Conservation (phyloP, 129 eudicot species). For the Tagetes patula region DNA sequence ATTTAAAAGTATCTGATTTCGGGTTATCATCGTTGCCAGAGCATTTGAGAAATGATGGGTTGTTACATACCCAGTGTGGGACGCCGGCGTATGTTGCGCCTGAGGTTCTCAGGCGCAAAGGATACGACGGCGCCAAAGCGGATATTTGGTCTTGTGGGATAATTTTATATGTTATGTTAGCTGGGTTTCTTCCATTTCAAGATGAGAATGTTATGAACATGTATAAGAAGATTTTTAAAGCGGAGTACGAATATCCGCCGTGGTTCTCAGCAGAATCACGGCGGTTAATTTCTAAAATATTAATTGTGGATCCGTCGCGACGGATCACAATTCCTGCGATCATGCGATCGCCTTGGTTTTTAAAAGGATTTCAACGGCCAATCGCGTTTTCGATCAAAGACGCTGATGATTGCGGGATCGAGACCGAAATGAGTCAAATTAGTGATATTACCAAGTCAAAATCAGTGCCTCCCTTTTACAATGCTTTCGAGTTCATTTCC, state of each 20-base stretch:
- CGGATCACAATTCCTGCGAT: constrained; percentile 61
- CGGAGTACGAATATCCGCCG: constrained; percentile 67
- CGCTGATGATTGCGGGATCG: constrained; percentile 15
- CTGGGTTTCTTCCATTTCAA: constrained; percentile 80
- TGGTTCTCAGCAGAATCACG: constrained; percentile 69
- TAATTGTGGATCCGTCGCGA: constrained; percentile 61
- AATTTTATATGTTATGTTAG: constrained; percentile 60
- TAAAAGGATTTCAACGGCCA: constrained; percentile 49
- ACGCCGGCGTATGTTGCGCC: constrained; percentile 96
- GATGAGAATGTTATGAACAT: constrained; percentile 75
- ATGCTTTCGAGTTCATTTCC: constrained; percentile 89
- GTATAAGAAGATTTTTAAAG: constrained; percentile 73
- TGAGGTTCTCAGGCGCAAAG: constrained; percentile 76
- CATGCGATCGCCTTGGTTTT: constrained; percentile 70
- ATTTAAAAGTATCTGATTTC: constrained; percentile 72
- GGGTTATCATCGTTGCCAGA: constrained; percentile 86
- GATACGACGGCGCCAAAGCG: constrained; percentile 77
- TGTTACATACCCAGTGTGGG: constrained; percentile 83
- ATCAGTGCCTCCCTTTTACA: constrained; percentile 67
- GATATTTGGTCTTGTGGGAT: constrained; percentile 96
- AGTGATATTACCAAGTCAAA: constrained; percentile 28
- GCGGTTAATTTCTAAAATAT: constrained; percentile 54
- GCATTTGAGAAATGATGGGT: constrained; percentile 60
- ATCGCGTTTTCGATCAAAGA: constrained; percentile 27
- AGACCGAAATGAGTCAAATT: background rate